A percentile compares a stretch with the other conserved stretches of the same genome.
These are phyloP conservation scores for Pontederia crassipes DNA, from an alignment of 176 grass and related monocot species.

Conservation along the genomic window DNA sequence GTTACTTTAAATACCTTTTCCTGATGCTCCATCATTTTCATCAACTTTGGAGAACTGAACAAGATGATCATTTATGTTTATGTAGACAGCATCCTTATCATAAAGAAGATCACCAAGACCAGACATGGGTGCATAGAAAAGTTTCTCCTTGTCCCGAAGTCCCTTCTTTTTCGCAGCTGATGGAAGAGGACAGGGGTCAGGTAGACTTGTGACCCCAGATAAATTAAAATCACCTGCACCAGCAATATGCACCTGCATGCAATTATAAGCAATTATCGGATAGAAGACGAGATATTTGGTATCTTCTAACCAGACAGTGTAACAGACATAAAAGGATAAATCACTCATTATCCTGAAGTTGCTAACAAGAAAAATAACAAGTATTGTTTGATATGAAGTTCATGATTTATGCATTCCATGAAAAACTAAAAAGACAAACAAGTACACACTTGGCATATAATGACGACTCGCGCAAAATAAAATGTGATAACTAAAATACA, in stretches of 20 bases:
- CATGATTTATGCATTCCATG: too few relatives aligned
- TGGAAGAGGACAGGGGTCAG: conserved; percentile 92
- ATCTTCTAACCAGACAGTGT: too few relatives aligned
- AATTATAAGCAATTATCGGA: too few relatives aligned
- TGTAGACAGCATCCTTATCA: conserved; percentile 94
- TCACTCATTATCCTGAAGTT: too few relatives aligned
- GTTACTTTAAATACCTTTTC: conserved; percentile 35
- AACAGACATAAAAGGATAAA: too few relatives aligned
- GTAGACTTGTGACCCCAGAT: conserved; percentile 63
- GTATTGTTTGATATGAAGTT: too few relatives aligned
- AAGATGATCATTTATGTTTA: conserved; percentile 94
- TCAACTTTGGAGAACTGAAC: conserved; percentile 84
- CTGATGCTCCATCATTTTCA: conserved; percentile 26
- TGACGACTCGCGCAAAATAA: too few relatives aligned
- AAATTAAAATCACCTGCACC: conserved; percentile 87
- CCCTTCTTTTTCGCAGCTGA: conserved; percentile 92
- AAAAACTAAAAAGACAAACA: too few relatives aligned
- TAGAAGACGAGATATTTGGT: too few relatives aligned
- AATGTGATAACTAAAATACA: too few relatives aligned
- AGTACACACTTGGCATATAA: too few relatives aligned
- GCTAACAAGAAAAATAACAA: too few relatives aligned
- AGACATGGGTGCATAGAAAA: conserved; percentile 98
- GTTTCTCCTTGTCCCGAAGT: conserved; percentile 85
- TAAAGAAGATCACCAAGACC: conserved; percentile 95
- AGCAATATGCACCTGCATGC: conserved; percentile 76